A percentile compares a stretch with the other conserved stretches of the same genome.
phyloP scores from a whole-genome alignment of 2,329 filamentous ascomycete species.

The Sclerotinia nivalis region DNA sequence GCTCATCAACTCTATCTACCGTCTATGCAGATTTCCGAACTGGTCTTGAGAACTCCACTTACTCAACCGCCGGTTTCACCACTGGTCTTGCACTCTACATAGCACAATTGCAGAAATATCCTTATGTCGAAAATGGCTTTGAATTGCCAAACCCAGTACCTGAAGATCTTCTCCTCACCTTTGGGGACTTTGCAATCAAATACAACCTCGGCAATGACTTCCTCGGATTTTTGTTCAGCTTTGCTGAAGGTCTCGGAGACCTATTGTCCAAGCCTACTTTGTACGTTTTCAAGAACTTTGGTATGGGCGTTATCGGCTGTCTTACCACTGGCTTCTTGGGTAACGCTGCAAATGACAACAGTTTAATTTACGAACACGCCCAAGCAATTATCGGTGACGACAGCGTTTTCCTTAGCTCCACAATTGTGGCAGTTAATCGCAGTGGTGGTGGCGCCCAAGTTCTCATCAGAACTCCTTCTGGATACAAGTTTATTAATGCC shows the following conservation, averaged over 20 bases:
- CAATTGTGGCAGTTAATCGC: constrained; percentile 28
- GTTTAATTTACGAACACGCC: constrained; percentile 29
- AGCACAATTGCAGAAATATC: constrained; percentile 40
- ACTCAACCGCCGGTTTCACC: constrained; percentile 16
- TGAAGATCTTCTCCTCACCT: constrained; percentile 31
- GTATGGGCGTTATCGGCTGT: constrained; percentile 28
- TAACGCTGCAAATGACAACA: constrained; percentile 26
- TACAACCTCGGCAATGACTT: constrained; percentile 44
- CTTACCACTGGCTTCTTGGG: constrained; percentile 27
- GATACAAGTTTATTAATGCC: constrained; percentile 42
- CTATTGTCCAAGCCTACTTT: constrained; percentile 47
- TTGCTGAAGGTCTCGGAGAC: constrained; percentile 49
- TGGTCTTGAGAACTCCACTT: constrained; percentile 22
- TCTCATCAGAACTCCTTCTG: constrained; percentile 39
- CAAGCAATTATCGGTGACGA: constrained; percentile 11
- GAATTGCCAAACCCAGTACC: constrained; percentile 41
- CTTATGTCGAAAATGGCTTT: constrained; percentile 44
- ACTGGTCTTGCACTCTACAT: constrained; percentile 24
- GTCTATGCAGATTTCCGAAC: constrained; percentile 25
- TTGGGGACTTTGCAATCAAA: constrained; percentile 33
- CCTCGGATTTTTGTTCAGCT: constrained; percentile 46
- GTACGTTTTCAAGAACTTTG: constrained; percentile 49
- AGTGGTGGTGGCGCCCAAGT: constrained; percentile 34
- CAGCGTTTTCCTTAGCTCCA: constrained; percentile 29
- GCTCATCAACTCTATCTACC: background rate